Evolutionary conservation across 495 filamentous ascomycete species (phyloP).

Genomic region (Trichoderma virens): DNA sequence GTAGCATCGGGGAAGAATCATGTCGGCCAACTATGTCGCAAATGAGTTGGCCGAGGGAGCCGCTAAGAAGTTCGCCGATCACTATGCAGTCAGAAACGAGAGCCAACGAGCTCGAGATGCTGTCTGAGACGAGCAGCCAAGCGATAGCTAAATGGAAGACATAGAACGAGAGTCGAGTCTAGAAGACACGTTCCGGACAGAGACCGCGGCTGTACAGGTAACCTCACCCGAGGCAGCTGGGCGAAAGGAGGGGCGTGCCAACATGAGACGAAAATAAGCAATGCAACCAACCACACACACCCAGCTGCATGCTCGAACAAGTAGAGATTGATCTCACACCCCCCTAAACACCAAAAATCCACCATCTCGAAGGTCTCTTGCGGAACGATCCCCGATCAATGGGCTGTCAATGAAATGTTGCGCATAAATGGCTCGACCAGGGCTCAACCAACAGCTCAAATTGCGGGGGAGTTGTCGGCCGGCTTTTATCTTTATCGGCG

Average conservation of each 20-base stretch:
- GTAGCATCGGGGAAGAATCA: background rate
- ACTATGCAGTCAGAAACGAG: background rate
- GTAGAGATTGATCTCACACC: too few relatives aligned
- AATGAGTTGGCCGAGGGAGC: background rate
- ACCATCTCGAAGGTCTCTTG: background rate
- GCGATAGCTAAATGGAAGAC: background rate
- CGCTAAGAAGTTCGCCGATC: slow-evolving; percentile 1
- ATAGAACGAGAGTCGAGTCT: background rate
- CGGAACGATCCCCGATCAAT: background rate
- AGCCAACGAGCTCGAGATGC: background rate
- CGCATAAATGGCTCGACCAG: background rate
- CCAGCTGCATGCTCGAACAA: too few relatives aligned
- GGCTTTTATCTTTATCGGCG: background rate
- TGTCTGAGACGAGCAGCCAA: background rate
- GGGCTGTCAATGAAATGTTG: background rate
- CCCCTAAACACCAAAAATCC: background rate
- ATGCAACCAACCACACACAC: too few relatives aligned
- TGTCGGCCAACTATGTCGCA: background rate
- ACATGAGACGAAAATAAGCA: too few relatives aligned
- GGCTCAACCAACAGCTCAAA: background rate
- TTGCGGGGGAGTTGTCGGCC: background rate
- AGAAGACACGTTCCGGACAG: too few relatives aligned
- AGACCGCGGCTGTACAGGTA: too few relatives aligned
- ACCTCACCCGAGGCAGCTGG: too few relatives aligned
- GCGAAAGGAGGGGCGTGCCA: too few relatives aligned